Evolutionary conservation across 768 basidiomycete species (phyloP), one percentile per base, ranked within the genome.

Genomic region (Clitopilus passeckerianus): DNA sequence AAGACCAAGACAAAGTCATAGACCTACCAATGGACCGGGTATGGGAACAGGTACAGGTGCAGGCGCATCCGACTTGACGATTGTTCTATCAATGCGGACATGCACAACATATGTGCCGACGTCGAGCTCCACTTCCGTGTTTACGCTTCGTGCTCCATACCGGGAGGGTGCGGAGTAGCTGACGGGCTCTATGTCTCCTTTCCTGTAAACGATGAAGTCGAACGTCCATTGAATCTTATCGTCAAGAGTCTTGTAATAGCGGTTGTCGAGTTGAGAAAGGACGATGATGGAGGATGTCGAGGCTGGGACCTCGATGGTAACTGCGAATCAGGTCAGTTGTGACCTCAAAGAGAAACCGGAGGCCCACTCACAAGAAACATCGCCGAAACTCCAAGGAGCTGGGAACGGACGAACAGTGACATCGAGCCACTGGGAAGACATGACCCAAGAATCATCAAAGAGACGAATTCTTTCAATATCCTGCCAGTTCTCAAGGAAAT

Each of bases 371-470:
- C 75, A 77, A 12, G 77, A 79, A 18, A 78, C 72, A 54, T 80
- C 78, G 6, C 78, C 78, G 56, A 66, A 78, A 22, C 67, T 63
- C 74, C 75, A 77, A 6, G 75, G 72, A 18, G 68, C 65, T 14
- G 67, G 67, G 18, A 66, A 52, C n/a, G 65, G 59, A 3, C 70
- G 67, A 1, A 65, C 41, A 1, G 62, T 68, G 5, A 76, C 73
- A 50, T 75, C 66, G 15, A 79, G 63, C 78, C 78, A 79, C 14
- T 77, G 75, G 6, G 73, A 75, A 6, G 72, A 73, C 71, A 77
- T 69, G 12, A 67, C 66, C 78, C 78, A 79, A 1, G 64, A 66
- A 2, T 66, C 62, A 59, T 77, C 74, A 57, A 80, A 78, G 9
- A 79, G 65, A 16, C 69, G 59, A 0, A 74, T 74, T 41, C 77